phyloP scores from a whole-genome alignment of 768 basidiomycete genomes.

The Gautieria morchelliformis region DNA sequence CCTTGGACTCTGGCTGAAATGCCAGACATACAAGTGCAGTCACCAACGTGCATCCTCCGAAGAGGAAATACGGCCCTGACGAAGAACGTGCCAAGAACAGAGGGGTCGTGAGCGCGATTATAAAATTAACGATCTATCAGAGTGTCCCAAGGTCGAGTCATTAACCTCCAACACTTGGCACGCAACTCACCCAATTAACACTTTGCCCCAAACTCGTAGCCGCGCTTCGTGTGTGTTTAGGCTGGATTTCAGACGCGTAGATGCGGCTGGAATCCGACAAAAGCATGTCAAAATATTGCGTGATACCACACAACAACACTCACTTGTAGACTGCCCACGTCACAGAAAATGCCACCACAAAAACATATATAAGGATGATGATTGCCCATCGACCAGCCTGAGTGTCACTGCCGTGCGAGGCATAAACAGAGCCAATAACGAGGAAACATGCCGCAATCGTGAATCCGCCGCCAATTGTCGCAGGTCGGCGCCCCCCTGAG shows the following conservation, averaged over 20 bases:
- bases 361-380: conserved; percentile 32
- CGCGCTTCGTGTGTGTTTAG: conserved; percentile 34
- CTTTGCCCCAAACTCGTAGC: conserved; percentile 32
- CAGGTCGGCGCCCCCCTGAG: conserved; percentile 25
- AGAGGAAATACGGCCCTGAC: conserved; percentile 40
- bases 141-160: conserved; percentile 8
- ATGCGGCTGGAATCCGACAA: conserved; percentile 22
- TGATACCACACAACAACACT: not conserved
- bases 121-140: conserved; percentile 30
- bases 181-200: conserved; percentile 30
- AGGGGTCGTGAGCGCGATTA: conserved; percentile 36
- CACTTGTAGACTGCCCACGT: conserved; percentile 31
- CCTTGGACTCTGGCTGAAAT: conserved; percentile 36
- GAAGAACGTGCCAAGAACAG: conserved; percentile 35
- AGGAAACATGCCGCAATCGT: conserved; percentile 30
- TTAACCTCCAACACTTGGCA: conserved; percentile 2
- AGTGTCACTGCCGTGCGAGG: conserved; percentile 22
- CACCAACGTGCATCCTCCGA: conserved; percentile 28
- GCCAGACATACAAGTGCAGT: conserved; percentile 29
- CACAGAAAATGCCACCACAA: conserved; percentile 32
- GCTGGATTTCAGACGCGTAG: conserved; percentile 38
- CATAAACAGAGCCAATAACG: conserved; percentile 36
- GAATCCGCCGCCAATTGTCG: conserved; percentile 34
- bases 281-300: not conserved
- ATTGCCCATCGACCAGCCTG: conserved; percentile 31